Base-by-base conservation (phyloP, 768 basidiomycete genomes). In the Hygrocybe punicea region DNA sequence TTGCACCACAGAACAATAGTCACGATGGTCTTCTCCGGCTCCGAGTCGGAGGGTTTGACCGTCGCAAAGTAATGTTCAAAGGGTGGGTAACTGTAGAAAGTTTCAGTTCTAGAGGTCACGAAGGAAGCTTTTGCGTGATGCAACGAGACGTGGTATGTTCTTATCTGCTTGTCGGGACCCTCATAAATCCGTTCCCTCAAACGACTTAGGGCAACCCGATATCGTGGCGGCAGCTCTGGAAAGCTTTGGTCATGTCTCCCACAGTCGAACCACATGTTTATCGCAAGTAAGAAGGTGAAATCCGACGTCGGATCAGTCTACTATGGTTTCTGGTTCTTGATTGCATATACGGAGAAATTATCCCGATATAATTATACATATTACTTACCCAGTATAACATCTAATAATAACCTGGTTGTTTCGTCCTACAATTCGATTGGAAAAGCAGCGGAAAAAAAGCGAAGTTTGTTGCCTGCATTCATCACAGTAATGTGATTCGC, bases 181-280 rank as follows among this genome's bases (percentile, higher is more conserved):
- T 47, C 45, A 4, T 23, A 11, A 16, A 23, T 29, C 6, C 21
- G 23, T 7, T 23, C 6, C 16, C 11, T 11, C 23, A 11, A n/a
- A 23, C 21, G 13, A 19, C n/a, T 5, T 17, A 90, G 86, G 89
- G 89, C 0, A 87, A 83, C 65, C 89, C 89, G 21, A 81, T 90
- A 50, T 86, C 84, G 42, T 91, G 89, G 90, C 75, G 89, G 39
- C 79, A 81, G 66, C 74, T 91, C 36, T 92, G 89, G 86, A 89
- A 84, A 65, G 75, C 73, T 6, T 62, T 88, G 44, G 80, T 89
- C 42, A 63, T 69, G 60, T 81, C 82, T 9, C 69, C 74, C 0
- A 64, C 65, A 1, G 75, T 92, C 9, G 79, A 78, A 51, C 85
- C 83, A 14, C 80, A 86, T 70, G 87, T 91, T 6, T 57, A 76